Evolutionary conservation across 1,139 yeast genomes (phyloP).

Genomic region (Sporopachydermia cereana): DNA sequence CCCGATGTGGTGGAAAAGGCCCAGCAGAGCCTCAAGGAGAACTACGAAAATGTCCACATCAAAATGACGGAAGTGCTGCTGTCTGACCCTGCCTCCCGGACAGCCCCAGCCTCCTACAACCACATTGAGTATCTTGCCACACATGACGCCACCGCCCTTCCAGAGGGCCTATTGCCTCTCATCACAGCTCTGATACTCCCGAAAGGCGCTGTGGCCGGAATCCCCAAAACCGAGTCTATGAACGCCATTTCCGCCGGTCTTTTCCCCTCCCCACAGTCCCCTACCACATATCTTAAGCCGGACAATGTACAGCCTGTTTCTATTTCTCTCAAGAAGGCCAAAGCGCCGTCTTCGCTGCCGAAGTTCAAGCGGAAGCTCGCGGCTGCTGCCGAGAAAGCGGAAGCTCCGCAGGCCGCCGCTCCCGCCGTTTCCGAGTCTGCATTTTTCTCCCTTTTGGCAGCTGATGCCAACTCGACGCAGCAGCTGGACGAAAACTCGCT

Average conservation of each 20-base stretch:
- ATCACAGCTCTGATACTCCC: slow-evolving; percentile 31
- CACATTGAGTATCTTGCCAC: slow-evolving; percentile 52
- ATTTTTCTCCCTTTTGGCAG: slow-evolving; percentile 13
- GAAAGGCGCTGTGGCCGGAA: slow-evolving; percentile 44
- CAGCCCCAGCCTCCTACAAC: slow-evolving; percentile 29
- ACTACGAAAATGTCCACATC: slow-evolving; percentile 20
- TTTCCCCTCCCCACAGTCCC: slow-evolving; percentile 23
- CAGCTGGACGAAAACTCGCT: slow-evolving; percentile 35
- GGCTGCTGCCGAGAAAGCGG: background rate
- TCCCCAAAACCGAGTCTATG: slow-evolving; percentile 37
- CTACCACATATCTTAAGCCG: slow-evolving; percentile 33
- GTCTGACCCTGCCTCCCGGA: slow-evolving; percentile 39
- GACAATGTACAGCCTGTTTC: slow-evolving; percentile 21
- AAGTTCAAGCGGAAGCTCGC: slow-evolving; percentile 5
- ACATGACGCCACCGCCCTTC: slow-evolving; percentile 32
- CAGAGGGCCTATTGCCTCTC: slow-evolving; percentile 31
- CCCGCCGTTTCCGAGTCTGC: slow-evolving; percentile 10
- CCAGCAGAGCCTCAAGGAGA: slow-evolving; percentile 23
- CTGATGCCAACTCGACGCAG: slow-evolving; percentile 17
- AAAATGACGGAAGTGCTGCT: slow-evolving; percentile 63
- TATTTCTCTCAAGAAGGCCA: slow-evolving; percentile 8
- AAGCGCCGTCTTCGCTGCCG: slow-evolving; percentile 7
- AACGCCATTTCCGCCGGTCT: slow-evolving; percentile 59
- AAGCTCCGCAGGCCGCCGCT: slow-evolving; percentile 8
- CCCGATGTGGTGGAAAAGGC: slow-evolving; percentile 34